Evolutionary conservation across 176 grass and related monocot genomes (phyloP).

Genomic region (Otatea glauca): DNA sequence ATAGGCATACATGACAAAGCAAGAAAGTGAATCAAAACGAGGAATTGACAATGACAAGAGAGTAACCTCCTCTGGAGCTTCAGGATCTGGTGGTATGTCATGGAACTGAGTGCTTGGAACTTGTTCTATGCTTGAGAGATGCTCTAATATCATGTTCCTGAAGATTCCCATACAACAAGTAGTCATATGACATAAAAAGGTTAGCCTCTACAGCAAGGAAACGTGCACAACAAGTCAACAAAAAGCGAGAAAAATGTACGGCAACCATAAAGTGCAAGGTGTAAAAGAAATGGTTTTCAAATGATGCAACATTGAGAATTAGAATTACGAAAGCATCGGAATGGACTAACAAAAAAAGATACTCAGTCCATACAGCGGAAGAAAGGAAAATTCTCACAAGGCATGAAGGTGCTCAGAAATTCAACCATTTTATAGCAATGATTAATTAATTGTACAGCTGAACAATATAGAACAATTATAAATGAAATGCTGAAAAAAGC

Average conservation of each 20-base stretch:
- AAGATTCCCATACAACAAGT: slow-evolving; percentile 14
- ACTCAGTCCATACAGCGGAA: background rate
- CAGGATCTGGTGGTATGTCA: slow-evolving; percentile 66
- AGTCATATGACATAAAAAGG: slow-evolving; percentile 9
- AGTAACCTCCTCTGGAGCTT: slow-evolving; percentile 70
- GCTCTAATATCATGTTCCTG: slow-evolving; percentile 77
- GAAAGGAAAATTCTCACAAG: background rate
- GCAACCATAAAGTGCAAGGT: slow-evolving; percentile 12
- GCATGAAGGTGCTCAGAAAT: background rate
- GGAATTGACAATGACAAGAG: slow-evolving; percentile 23
- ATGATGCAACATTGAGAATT: slow-evolving; percentile 15
- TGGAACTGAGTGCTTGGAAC: slow-evolving; percentile 89
- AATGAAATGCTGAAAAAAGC: slow-evolving; percentile 22
- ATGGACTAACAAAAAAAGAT: background rate
- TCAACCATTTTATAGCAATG: slow-evolving; percentile 5
- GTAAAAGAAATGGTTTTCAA: background rate
- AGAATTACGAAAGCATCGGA: slow-evolving; percentile 20
- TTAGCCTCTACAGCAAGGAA: slow-evolving; percentile 10
- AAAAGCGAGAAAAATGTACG: background rate
- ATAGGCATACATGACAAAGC: slow-evolving; percentile 33
- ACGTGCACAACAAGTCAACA: background rate
- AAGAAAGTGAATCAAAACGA: slow-evolving; percentile 22
- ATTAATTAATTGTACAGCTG: slow-evolving; percentile 9
- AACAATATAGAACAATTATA: slow-evolving; percentile 31
- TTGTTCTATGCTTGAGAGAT: slow-evolving; percentile 77